Evolutionary conservation across 495 filamentous ascomycete species (phyloP), one percentile per base, ranked within the genome.

Genomic region (Neurospora sp.): DNA sequence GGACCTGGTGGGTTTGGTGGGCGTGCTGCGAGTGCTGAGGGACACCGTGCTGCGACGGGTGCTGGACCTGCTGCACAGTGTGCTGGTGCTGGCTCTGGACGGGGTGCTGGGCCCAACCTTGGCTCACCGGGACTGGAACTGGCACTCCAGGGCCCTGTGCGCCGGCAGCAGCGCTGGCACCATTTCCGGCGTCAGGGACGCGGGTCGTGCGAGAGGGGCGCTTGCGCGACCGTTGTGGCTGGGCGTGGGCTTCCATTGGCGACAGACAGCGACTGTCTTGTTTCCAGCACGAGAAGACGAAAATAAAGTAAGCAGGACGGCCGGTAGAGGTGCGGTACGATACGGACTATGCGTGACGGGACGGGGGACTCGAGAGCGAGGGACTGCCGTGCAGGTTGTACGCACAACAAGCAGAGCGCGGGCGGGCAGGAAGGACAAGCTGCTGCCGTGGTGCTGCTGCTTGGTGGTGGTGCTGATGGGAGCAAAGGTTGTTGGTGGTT

Each of bases 161-260:
- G 53, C 27, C 53, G 35, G 22, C 27, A 61, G 53, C 53, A 65
- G 53, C 53, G 53, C 53, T 74, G 48, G 74, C 73, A 69, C 78
- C 70, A 78, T 79, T 79, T 74, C 76, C 79, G 68, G 70, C 74
- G 22, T 79, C 79, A 71, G 77, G 71, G 42, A 59, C 77, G 65
- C 78, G 74, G 68, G 71, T 68, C 37, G 48, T 69, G 70, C 79
- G 78, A 65, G 53, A 65, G 53, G 65, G 73, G 70, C 76, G 76
- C 75, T 79, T 78, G 74, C 78, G 78, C 59, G 72, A 38, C n/a
- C 76, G 70, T 59, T 71, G 79, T 73, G 78, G 74, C 79, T 79
- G 78, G 70, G 73, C 71, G 65, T 73, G 77, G 42, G 78, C 65
- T 38, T 78, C 75, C 76, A 78, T 78, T 41, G 22, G 35, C 31